phyloP scores from a whole-genome alignment of 345 rosid genomes.

The Abelmoschus esculentus region DNA sequence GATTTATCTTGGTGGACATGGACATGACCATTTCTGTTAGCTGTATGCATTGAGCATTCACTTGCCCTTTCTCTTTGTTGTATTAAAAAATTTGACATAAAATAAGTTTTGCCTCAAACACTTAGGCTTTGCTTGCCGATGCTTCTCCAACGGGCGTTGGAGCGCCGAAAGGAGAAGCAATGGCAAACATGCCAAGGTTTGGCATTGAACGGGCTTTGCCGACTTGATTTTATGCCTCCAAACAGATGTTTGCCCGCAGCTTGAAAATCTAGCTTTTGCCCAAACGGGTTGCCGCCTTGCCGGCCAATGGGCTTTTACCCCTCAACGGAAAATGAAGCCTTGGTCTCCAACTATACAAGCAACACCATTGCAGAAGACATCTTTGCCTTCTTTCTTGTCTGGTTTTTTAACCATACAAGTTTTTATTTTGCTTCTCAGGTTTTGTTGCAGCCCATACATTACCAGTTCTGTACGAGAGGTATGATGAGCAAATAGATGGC shows the following conservation, averaged over 20 bases:
- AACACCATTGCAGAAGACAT: neutral
- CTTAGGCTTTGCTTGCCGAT: neutral
- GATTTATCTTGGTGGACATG: neutral
- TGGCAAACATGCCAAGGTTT: no score
- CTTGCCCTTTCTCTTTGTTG: neutral
- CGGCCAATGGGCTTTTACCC: no score
- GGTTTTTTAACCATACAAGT: neutral
- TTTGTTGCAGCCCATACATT: slow-evolving; percentile 85
- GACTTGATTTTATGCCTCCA: no score
- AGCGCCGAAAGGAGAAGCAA: no score
- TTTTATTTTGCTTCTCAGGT: slow-evolving; percentile 35
- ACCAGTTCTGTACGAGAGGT: slow-evolving; percentile 81
- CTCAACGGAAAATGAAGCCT: no score
- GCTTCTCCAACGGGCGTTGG: no score
- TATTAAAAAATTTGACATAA: neutral
- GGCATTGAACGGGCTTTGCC: no score
- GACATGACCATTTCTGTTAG: neutral
- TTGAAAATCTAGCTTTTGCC: no score
- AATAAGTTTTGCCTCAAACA: neutral
- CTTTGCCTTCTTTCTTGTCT: neutral
- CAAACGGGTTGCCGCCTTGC: no score
- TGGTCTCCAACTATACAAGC: no score
- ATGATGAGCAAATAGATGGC: slow-evolving; percentile 72
- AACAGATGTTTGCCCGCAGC: no score
- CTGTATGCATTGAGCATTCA: neutral